Evolutionary conservation across 2,329 filamentous ascomycete genomes (phyloP), one percentile per base, ranked within the genome.

Genomic region (Diatrype stigma): DNA sequence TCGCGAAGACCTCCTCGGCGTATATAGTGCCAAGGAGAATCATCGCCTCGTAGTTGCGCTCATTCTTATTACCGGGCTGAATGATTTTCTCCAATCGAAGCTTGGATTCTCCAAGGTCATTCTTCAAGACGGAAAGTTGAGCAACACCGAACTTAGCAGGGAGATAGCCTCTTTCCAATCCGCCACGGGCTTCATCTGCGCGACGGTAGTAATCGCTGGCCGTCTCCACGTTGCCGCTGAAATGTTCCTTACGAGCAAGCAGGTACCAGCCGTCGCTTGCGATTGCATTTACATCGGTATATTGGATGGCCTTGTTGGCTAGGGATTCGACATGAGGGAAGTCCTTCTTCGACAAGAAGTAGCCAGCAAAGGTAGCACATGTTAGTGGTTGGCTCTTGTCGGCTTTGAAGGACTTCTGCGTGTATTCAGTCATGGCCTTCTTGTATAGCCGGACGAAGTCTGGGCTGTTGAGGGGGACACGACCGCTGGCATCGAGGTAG

Each of bases 241-340:
- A 90, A 66, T 99, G 94, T 56, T 93, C 90, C 67, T 96, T 96
- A 54, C 92, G 81, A 26, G 91, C 94, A 38, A 97, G 81, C 8
- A 97, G 73, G 70, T 96, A 99, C 92, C 93, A 97, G 34, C 94
- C 95, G 66, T 99, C 95, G 71, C 93, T 96, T 22, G 93, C 93
- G 67, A 97, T 90, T 3, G 92, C 90, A 67, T 96, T 96, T 60
- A 97, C 90, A 65, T 99, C 94, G 2, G 94, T 97, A 62, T 90
- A 87, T 64, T 96, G 90, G 56, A 99, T 96, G 6, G 94, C 92
- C 68, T 94, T 94, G 67, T 92, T 88, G 7, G 93, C 90, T 17
- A 99, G 78, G 19, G 85, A 85, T 59, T 97, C 91, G 10, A 94
- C 91, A 53, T 90, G 91, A 22, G 82, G 73, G 70, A 90, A 87